Evolutionary conservation across 441 rosid species (phyloP).

Genomic region (Erodium texanum): DNA sequence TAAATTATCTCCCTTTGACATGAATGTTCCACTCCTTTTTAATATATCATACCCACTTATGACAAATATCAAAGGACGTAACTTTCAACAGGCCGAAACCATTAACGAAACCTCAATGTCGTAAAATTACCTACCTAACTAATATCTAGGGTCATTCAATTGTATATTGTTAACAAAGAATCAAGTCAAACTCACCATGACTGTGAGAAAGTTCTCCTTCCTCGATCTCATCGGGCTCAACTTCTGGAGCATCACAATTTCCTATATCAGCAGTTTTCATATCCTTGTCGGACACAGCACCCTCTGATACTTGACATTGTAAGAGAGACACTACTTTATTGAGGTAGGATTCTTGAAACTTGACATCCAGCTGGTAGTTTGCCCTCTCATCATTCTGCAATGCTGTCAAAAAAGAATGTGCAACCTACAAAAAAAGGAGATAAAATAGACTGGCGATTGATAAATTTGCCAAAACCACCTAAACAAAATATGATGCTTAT

Average conservation of each 20-base stretch:
- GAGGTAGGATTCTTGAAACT: conserved; percentile 91
- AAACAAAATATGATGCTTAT: conserved; percentile 12
- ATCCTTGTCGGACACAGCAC: conserved; percentile 69
- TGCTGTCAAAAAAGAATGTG: conserved; percentile 84
- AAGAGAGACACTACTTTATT: conserved; percentile 68
- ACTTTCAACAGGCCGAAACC: not conserved
- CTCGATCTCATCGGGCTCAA: conserved; percentile 63
- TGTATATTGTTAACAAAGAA: conserved; percentile 9
- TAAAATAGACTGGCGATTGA: not conserved
- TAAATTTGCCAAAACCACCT: not conserved
- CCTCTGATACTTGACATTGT: conserved; percentile 84
- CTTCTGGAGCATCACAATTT: conserved; percentile 28
- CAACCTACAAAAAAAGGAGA: conserved; percentile 53
- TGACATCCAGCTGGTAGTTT: conserved; percentile 87
- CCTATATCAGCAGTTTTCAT: conserved; percentile 31
- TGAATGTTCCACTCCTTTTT: not conserved
- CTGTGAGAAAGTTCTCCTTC: conserved; percentile 97
- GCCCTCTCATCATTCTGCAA: conserved; percentile 92
- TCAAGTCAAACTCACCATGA: conserved; percentile 51
- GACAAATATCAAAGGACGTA: not conserved
- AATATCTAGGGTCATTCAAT: conserved; percentile 8
- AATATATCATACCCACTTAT: not conserved
- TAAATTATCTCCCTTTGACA: not conserved
- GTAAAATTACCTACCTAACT: not conserved
- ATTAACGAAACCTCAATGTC: not conserved